These are phyloP conservation scores for Tulasnella sp. DNA, from an alignment of 768 basidiomycete genomes.

Conservation along the genomic window DNA sequence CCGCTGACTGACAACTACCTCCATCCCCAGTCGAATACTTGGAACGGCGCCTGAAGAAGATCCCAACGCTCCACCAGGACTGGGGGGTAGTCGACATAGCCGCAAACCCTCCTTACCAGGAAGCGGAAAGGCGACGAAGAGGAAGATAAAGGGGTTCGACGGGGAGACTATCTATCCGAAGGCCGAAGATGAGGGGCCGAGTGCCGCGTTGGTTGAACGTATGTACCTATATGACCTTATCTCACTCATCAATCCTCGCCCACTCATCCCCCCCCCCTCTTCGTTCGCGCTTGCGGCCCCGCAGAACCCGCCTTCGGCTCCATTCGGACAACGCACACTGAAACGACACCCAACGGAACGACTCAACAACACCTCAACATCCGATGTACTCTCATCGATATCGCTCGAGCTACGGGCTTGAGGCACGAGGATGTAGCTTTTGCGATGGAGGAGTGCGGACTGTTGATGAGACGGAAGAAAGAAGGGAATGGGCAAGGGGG, in stretches of 20 bases:
- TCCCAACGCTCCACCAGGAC: not conserved
- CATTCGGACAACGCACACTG: slow-evolving; percentile 56
- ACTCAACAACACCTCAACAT: slow-evolving; percentile 66
- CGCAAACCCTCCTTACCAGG: slow-evolving; percentile 51
- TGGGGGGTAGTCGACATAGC: slow-evolving; percentile 35
- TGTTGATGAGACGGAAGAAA: slow-evolving; percentile 53
- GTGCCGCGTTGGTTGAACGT: slow-evolving; percentile 41
- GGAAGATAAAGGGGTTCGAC: slow-evolving; percentile 29
- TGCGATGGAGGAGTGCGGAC: slow-evolving; percentile 80
- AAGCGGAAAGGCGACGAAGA: slow-evolving; percentile 26
- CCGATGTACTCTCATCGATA: slow-evolving; percentile 67
- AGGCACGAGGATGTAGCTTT: slow-evolving; percentile 83
- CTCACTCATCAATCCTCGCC: no score
- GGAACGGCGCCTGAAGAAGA: slow-evolving; percentile 17
- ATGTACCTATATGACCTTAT: slow-evolving; percentile 37
- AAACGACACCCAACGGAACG: slow-evolving; percentile 59
- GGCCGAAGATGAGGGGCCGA: slow-evolving; percentile 34
- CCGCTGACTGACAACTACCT: slow-evolving; percentile 3
- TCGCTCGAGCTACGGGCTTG: slow-evolving; percentile 76
- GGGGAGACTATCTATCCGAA: slow-evolving; percentile 35
- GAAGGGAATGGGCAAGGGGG: not conserved
- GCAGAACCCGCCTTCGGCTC: slow-evolving; percentile 30
- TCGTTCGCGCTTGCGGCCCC: no score
- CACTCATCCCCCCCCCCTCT: no score
- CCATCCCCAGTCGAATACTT: not conserved